These are phyloP conservation scores for Monosporozyma unispora DNA, from an alignment of 805 yeast genomes.

Conservation along the genomic window DNA sequence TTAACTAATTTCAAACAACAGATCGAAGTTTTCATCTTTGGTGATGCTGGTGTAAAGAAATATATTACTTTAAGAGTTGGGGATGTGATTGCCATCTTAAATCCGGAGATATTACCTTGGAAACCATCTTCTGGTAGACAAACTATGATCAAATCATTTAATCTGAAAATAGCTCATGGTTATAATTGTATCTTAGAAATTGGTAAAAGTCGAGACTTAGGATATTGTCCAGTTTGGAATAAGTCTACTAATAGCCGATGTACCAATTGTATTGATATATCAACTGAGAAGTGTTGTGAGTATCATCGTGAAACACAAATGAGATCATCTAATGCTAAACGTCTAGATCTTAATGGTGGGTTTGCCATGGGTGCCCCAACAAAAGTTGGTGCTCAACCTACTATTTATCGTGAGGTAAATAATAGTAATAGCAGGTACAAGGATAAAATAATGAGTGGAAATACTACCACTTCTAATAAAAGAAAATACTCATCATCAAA, in stretches of 20 bases:
- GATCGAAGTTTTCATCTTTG: conserved; percentile 55
- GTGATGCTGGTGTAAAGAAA: conserved; percentile 49
- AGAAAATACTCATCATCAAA: not conserved
- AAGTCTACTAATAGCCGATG: conserved; percentile 52
- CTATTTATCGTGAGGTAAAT: conserved; percentile 27
- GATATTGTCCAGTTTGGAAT: conserved; percentile 46
- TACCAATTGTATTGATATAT: conserved; percentile 47
- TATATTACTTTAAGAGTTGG: conserved; percentile 72
- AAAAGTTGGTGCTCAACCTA: conserved; percentile 35
- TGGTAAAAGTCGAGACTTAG: conserved; percentile 62
- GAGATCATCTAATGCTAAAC: conserved; percentile 42
- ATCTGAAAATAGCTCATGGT: conserved; percentile 44
- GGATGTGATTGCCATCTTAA: conserved; percentile 61
- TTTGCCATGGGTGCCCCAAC: conserved; percentile 50
- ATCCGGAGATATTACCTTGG: conserved; percentile 53
- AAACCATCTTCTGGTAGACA: conserved; percentile 16
- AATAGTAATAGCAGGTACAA: not conserved
- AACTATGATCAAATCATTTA: conserved; percentile 37
- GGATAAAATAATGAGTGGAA: not conserved
- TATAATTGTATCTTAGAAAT: conserved; percentile 55
- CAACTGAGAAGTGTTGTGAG: conserved; percentile 51
- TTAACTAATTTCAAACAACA: conserved; percentile 61
- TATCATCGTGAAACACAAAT: conserved; percentile 58
- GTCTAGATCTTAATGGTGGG: conserved; percentile 70
- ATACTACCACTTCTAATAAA: not conserved